Evolutionary conservation across 2,329 filamentous ascomycete species (phyloP), one percentile per base, ranked within the genome.

Genomic region (Penicillium thymicola): DNA sequence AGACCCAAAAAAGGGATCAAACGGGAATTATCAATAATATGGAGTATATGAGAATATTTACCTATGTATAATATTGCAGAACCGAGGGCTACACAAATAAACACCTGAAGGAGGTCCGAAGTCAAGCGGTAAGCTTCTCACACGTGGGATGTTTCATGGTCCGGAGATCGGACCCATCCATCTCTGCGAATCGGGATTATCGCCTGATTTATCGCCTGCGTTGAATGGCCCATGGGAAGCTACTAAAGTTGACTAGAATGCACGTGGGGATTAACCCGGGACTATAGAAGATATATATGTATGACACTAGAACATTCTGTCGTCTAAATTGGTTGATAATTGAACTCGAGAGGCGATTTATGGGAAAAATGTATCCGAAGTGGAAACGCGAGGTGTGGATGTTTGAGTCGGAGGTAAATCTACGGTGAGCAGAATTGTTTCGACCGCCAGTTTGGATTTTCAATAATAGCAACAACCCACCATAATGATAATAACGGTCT

Each of bases 91-190:
- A 14, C 8, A n/a, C 18, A 43, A 41, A 27, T 36, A 41, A 40
- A 25, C 34, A n/a, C 21, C 16, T 8, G 21, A 45, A 32, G 32
- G 27, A 16, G 40, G 8, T 23, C 23, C 45, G 28, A 27, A 48
- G 45, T 46, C 37, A 36, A 66, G 62, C 61, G 60, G 66, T 65
- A 66, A 69, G 59, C 59, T 64, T 65, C 59, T 34, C 57, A 63
- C 65, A 71, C 68, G 69, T 71, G 69, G 67, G 58, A 64, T 63
- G 30, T 46, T 36, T 44, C 21, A n/a, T 30, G 37, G 37, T 59
- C 58, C 57, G 60, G 59, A 63, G 60, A 68, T 67, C 60, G 60
- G 61, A 58, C 51, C 58, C 52, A 55, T 55, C 36, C 27, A 11
- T 28, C 40, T 34, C 47, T 52, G 49, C 38, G 37, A 54, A 55